Evolutionary conservation across 2,329 filamentous ascomycete genomes (phyloP), one percentile per base, ranked within the genome.

Genomic region (Ascomycota sp.): DNA sequence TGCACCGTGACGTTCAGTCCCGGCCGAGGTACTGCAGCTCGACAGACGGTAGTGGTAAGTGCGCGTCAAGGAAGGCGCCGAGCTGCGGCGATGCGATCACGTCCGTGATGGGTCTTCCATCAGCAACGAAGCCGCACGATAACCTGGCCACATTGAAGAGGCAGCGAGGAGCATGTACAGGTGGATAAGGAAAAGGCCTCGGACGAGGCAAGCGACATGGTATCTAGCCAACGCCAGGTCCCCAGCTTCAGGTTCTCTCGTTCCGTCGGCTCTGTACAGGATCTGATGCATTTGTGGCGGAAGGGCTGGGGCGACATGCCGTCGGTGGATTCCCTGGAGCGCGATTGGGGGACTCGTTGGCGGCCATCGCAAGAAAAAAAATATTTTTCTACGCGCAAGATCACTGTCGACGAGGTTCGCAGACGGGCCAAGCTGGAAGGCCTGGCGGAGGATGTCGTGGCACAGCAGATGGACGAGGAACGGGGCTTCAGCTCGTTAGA

Each of bases 391-490:
- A 28, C 19, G 8, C 19, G 19, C 19, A 28, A 28, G 27, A 20
- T 20, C 19, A 28, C 15, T n/a, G n/a, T 28, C 19, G 19, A 28
- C 12, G 19, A 28, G 27, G 13, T 28, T 28, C 19, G 7, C 4
- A 28, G 10, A 20, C 19, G 19, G 27, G 15, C n/a, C 10, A 9
- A 28, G 19, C n/a, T n/a, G 27, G 27, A 28, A 7, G 19, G 17
- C 27, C 12, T 28, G n/a, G n/a, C 15, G 7, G 27, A 28, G 7
- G 19, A 28, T 19, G 17, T 30, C 13, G 21, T 30, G 21, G 21
- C 28, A 13, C 9, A 24, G 23, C 17, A 22, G 28, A 31, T 31
- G 25, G 25, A 27, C 17, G 21, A 30, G 12, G 23, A 28, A 28
- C 19, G 19, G 9, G 27, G 27, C 6, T 22, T 8, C n/a, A 20